Percentiles rank a stretch among this genome's conserved stretches.
Conservation (phyloP, 331 rosid species). For the Rosa hybrid region DNA sequence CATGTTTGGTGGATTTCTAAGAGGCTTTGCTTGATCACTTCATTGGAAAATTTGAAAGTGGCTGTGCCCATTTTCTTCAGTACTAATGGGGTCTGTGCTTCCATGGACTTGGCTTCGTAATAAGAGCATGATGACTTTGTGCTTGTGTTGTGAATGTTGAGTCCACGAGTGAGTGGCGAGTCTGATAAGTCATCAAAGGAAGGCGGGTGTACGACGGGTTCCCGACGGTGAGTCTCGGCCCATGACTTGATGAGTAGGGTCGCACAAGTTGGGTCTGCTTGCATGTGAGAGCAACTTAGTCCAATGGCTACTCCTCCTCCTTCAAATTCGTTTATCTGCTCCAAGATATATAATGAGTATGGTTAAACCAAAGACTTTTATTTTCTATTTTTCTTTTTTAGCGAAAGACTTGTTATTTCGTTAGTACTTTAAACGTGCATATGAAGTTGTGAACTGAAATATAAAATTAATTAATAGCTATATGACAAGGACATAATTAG, state of each 20-base stretch:
- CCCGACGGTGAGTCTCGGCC: conserved; percentile 37
- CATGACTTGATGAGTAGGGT: conserved; percentile 59
- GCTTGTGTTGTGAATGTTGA: not conserved
- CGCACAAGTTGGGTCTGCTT: conserved; percentile 51
- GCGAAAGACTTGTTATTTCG: no score
- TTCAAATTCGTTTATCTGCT: conserved; percentile 67
- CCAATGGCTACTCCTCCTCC: conserved; percentile 86
- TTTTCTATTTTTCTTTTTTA: no score
- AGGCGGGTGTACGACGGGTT: conserved; percentile 43
- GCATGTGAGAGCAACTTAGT: conserved; percentile 63
- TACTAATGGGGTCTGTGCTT: conserved; percentile 6
- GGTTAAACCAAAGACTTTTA: no score
- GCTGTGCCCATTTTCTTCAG: conserved; percentile 39
- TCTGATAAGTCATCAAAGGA: not conserved
- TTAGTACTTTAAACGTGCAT: no score
- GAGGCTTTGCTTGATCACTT: conserved; percentile 39
- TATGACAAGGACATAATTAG: no score
- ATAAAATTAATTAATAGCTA: no score
- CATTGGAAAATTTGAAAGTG: conserved; percentile 56
- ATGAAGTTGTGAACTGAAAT: no score
- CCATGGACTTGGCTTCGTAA: conserved; percentile 30
- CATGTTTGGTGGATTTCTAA: conserved; percentile 8
- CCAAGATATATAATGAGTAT: not conserved
- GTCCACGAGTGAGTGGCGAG: not conserved
- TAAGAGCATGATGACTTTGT: conserved; percentile 19